A percentile compares a stretch with the other conserved stretches of the same genome.
Conservation (phyloP, 2,329 filamentous ascomycete species). For the Arthrobotrys sinensis region DNA sequence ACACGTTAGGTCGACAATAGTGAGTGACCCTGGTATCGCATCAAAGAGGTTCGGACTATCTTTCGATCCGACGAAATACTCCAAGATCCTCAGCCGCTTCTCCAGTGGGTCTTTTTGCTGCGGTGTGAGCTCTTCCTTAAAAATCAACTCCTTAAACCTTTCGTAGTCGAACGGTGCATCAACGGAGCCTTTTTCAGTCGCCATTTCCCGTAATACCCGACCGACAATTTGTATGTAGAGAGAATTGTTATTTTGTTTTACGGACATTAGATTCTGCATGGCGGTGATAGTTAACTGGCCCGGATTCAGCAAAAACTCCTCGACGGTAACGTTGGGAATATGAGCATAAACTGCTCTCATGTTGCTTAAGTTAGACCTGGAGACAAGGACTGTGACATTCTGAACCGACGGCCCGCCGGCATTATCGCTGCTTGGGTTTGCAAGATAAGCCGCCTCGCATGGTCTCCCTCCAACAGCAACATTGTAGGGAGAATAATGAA, state of each 20-base stretch:
- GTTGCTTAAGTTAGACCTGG: conserved; percentile 62
- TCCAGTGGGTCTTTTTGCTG: conserved; percentile 62
- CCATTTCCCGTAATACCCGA: conserved; percentile 64
- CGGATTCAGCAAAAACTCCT: conserved; percentile 62
- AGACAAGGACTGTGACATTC: conserved; percentile 63
- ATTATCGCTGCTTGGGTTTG: background rate
- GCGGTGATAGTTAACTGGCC: conserved; percentile 62
- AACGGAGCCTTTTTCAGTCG: conserved; percentile 36
- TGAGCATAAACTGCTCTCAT: conserved; percentile 62
- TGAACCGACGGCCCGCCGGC: background rate
- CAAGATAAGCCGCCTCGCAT: conserved; percentile 52
- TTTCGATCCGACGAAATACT: conserved; percentile 63
- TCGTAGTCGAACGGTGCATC: conserved; percentile 62
- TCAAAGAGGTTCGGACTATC: conserved; percentile 52
- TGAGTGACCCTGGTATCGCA: conserved; percentile 71
- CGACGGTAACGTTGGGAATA: conserved; percentile 63
- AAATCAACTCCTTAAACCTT: conserved; percentile 61
- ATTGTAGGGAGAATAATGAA: conserved; percentile 29
- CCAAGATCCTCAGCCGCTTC: conserved; percentile 63
- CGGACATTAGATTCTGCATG: conserved; percentile 64
- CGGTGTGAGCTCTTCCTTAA: conserved; percentile 50
- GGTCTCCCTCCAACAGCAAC: conserved; percentile 23
- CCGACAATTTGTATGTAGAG: conserved; percentile 64
- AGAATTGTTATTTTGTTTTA: conserved; percentile 59
- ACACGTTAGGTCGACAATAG: conserved; percentile 81